Evolutionary conservation across 768 basidiomycete species (phyloP).

Genomic region (Amylocystis lapponica): DNA sequence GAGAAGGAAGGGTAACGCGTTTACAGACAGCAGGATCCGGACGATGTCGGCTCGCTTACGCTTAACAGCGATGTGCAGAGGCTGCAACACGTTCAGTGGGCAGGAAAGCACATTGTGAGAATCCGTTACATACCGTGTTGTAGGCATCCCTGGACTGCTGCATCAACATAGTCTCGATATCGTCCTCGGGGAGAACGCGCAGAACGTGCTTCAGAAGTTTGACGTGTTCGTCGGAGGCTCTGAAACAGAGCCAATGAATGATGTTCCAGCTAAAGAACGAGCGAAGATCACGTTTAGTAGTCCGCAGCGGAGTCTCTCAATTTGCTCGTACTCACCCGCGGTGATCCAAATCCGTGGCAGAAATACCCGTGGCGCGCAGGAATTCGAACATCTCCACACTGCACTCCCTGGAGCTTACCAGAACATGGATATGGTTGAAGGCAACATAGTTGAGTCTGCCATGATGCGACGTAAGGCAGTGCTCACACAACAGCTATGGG

Average conservation of each 20-base stretch:
- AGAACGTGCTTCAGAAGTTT: slow-evolving; percentile 37
- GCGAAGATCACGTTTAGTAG: too few species aligned
- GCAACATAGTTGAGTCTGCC: slow-evolving; percentile 10
- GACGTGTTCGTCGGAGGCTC: slow-evolving; percentile 20
- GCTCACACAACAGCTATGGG: too few species aligned
- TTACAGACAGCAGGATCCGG: slow-evolving; percentile 28
- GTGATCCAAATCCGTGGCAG: slow-evolving; percentile 37
- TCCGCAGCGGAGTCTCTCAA: too few species aligned
- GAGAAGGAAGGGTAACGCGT: slow-evolving; percentile 26
- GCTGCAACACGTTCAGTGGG: slow-evolving; percentile 28
- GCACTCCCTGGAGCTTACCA: slow-evolving; percentile 27
- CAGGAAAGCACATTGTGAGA: too few species aligned
- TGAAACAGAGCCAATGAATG: slow-evolving; percentile 40
- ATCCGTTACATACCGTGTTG: too few species aligned
- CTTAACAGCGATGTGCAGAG: slow-evolving; percentile 50
- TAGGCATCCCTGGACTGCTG: slow-evolving; percentile 48
- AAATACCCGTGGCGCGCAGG: slow-evolving; percentile 40
- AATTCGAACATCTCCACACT: slow-evolving; percentile 41
- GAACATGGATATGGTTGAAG: slow-evolving; percentile 42
- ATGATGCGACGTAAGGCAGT: neutral
- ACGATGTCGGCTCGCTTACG: slow-evolving; percentile 23
- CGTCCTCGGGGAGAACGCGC: slow-evolving; percentile 43
- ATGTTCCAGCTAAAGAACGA: slow-evolving; percentile 49
- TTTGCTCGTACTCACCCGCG: too few species aligned
- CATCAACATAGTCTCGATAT: slow-evolving; percentile 36